A percentile compares a stretch with the other conserved stretches of the same genome.
Evolutionary conservation across 1,139 yeast species (phyloP).

Genomic region (Arxiozyma telluris): DNA sequence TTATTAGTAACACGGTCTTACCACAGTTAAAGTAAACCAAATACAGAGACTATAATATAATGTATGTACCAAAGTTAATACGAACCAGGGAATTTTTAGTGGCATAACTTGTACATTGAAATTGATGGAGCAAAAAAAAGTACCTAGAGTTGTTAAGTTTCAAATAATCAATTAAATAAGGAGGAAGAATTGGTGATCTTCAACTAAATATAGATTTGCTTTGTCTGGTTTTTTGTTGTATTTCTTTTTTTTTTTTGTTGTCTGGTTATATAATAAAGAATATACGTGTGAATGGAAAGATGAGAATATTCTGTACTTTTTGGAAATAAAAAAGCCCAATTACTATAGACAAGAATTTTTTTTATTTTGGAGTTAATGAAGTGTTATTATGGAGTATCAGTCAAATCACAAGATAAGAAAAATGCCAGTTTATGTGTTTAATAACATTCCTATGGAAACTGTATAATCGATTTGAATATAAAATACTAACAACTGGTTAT

Average conservation of each 20-base stretch:
- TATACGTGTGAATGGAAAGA: background rate
- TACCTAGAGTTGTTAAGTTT: background rate
- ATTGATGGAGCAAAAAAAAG: background rate
- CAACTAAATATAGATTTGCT: too few relatives aligned
- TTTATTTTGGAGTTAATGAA: too few relatives aligned
- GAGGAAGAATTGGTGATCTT: background rate
- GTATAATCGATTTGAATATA: background rate
- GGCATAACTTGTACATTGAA: background rate
- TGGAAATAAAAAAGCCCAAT: background rate
- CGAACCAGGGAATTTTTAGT: background rate
- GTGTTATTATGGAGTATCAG: background rate
- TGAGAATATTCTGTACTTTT: background rate
- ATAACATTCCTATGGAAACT: background rate
- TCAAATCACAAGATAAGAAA: background rate
- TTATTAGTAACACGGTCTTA: too few relatives aligned
- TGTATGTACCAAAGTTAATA: slow-evolving; percentile 10
- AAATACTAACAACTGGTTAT: background rate
- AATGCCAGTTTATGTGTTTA: background rate
- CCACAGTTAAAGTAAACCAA: background rate
- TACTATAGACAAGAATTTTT: too few relatives aligned
- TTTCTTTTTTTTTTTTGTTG: too few relatives aligned
- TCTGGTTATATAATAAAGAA: too few relatives aligned
- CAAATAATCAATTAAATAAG: too few relatives aligned
- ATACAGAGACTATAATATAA: slow-evolving; percentile 13
- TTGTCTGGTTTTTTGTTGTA: background rate